These are phyloP conservation scores for Pseudodiploospora longispora DNA, from an alignment of 2,329 filamentous ascomycete genomes.

Conservation along the genomic window DNA sequence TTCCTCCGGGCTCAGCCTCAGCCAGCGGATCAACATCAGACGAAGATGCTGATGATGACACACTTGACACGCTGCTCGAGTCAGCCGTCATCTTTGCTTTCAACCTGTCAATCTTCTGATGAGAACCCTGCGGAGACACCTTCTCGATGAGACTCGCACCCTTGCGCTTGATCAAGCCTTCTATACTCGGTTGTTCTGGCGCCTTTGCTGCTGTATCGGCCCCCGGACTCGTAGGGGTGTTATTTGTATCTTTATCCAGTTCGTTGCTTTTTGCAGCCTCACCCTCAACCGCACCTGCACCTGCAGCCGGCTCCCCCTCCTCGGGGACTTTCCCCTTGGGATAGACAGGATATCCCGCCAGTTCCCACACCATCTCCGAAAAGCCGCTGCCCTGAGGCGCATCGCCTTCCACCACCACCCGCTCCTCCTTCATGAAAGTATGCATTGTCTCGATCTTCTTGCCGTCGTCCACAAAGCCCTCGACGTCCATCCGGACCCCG, in stretches of 20 bases:
- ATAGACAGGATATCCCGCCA: slow-evolving; percentile 33
- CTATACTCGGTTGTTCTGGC: slow-evolving; percentile 1
- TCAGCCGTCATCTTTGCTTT: slow-evolving; percentile 14
- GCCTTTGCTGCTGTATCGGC: neutral
- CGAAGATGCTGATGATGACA: neutral
- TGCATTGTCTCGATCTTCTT: slow-evolving; percentile 79
- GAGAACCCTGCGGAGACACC: slow-evolving; percentile 16
- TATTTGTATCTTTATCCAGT: neutral
- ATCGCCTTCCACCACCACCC: slow-evolving; percentile 55
- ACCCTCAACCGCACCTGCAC: slow-evolving; percentile 6
- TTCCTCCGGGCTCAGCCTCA: slow-evolving; percentile 50
- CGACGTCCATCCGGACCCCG: slow-evolving; percentile 79
- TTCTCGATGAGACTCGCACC: slow-evolving; percentile 27
- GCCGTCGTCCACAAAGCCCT: slow-evolving; percentile 82
- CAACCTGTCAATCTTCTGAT: slow-evolving; percentile 13
- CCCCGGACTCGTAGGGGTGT: neutral
- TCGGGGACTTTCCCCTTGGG: slow-evolving; percentile 28
- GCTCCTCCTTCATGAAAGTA: slow-evolving; percentile 66
- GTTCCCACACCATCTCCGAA: slow-evolving; percentile 44
- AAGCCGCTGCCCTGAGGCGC: slow-evolving; percentile 41
- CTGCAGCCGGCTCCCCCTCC: slow-evolving; percentile 24
- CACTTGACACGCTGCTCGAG: slow-evolving; percentile 9
- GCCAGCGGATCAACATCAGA: slow-evolving; percentile 15
- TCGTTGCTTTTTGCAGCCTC: neutral
- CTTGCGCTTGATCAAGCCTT: slow-evolving; percentile 18